Evolutionary conservation across 2,329 filamentous ascomycete genomes (phyloP), one percentile per base, ranked within the genome.

Genomic region (Pyricularia pennisetigena): DNA sequence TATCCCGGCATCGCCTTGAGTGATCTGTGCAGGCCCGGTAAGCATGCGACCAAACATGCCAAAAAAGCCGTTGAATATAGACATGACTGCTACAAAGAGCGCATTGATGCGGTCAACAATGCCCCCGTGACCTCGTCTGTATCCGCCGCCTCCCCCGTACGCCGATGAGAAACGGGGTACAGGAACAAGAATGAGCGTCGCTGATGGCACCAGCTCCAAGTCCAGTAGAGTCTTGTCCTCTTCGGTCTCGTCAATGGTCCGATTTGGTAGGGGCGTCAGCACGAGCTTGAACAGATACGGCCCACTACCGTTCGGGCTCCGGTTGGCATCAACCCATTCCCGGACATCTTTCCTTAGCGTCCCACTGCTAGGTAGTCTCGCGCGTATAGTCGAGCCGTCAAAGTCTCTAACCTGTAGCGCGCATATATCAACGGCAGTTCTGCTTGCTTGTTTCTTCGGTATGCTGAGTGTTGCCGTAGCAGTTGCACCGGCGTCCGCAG

Each of bases 221-320:
- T 91, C 88, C 16, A 82, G 79, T 0, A 97, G 82, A 0, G 84
- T 82, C 71, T 88, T 82, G 49, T 82, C 83, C 77, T 97, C 94
- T 71, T 97, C 93, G 0, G 86, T 83, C 4, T 89, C 85, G 41
- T 90, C 89, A 69, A 98, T 88, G 10, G 85, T 87, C 71, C 86
- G 87, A 75, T 90, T 95, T 1, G 93, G 92, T 24, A 88, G 80
- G 0, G 94, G 94, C 0, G 91, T 89, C 2, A 96, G 83, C 49
- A 97, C 88, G 65, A 96, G 87, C 74, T 93, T 93, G 79, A 98
- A 94, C 14, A 85, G 90, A 77, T 93, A 98, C 0, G 93, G 91
- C 24, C 26, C 63, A 83, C 85, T 62, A 86, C 85, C 12, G 77
- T 80, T 30, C 20, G 49, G 4, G 70, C 24, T 29, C 1, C 86